Evolutionary conservation across 23 red algal species (phyloP).

Genomic region (Gracilaria vermiculophylla): DNA sequence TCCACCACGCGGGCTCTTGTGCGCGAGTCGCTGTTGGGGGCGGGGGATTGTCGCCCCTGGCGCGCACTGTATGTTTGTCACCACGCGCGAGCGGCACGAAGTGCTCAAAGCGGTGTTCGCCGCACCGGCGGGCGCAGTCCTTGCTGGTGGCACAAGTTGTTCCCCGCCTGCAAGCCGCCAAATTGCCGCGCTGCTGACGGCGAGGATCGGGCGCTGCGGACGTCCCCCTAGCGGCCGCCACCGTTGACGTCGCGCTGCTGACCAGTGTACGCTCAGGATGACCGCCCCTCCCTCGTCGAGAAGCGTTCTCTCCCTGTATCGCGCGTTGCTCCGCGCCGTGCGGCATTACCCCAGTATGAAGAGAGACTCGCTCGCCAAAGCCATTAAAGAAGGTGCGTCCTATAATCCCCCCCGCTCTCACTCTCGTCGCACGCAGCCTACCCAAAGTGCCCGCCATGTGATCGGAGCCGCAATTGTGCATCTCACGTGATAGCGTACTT

Average conservation of each 20-base stretch:
- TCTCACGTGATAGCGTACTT: background rate
- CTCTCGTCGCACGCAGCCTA: background rate
- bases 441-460: too few relatives aligned
- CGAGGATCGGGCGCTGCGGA: too few relatives aligned
- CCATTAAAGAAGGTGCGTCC: slow-evolving; percentile 48
- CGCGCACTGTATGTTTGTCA: background rate
- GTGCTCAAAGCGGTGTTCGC: background rate
- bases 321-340: slow-evolving; percentile 27
- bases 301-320: slow-evolving; percentile 16
- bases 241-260: background rate
- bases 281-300: background rate
- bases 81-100: background rate
- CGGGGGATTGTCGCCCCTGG: background rate
- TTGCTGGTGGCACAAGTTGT: background rate
- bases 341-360: slow-evolving; percentile 51
- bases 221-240: background rate
- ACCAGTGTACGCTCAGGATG: background rate
- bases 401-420: background rate
- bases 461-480: background rate
- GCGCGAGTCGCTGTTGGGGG: background rate
- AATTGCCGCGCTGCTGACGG: too few relatives aligned
- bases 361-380: background rate
- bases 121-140: background rate
- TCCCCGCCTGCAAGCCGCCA: background rate
- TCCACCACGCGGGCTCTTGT: background rate